Base-by-base conservation (phyloP, 768 basidiomycete species). In the Trametes gibbosa region DNA sequence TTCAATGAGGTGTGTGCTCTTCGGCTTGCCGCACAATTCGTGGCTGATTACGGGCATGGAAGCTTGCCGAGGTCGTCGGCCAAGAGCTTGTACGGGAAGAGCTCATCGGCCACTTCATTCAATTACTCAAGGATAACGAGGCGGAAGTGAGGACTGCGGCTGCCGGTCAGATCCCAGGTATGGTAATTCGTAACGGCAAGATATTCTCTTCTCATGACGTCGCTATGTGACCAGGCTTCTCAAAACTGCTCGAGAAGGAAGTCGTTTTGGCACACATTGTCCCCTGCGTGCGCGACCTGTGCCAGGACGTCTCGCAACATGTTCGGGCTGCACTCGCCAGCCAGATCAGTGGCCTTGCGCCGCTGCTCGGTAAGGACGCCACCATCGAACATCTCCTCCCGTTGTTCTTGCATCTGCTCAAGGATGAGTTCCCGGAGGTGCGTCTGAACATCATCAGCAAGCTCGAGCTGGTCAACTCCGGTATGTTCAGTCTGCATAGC, bases 341-440 rank as follows among this genome's bases (percentile, higher is more conserved):
- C 65, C 95, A 98, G 70, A 97, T 99, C 68, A 94, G 89, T 64
- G 97, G 97, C 21, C 84, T 99, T 50, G 95, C 96, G 5, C 96
- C 97, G 47, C 80, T 98, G 39, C 83, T 98, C 19, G 95, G 92
- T 66, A 91, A 90, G 63, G 93, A 95, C 55, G 82, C 94, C 2
- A 99, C 97, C 10, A 90, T 95, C 68, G 95, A 99, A 72, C 88
- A 99, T 70, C 82, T 98, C n/a, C 81, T 98, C 17, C 97, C 95
- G 13, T 80, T 98, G 21, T 99, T 98, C 84, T 81, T 99, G 46
- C 94, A 95, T 68, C 81, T 99, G 45, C 78, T 99, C 53, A 99
- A 98, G 76, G 97, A 99, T 68, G 97, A 99, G 69, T 98, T 98
- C 79, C 93, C 95, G 5, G 97, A 99, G 68, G 97, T 99, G 48